A percentile compares a stretch with the other conserved stretches of the same genome.
phyloP scores from a whole-genome alignment of 345 rosid species.

The Brassica rapa region DNA sequence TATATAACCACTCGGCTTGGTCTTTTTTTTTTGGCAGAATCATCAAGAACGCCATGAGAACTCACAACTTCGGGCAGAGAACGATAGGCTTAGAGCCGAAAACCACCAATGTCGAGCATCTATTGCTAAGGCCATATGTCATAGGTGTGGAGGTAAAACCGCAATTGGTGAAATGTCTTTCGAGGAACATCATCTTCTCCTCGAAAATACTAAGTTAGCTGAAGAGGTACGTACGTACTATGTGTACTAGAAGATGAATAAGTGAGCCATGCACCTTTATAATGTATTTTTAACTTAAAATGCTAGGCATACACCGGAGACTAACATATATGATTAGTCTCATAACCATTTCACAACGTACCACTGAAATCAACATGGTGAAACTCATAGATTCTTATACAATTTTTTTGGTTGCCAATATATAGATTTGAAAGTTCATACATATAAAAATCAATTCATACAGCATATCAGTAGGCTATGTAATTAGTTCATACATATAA shows the following conservation, averaged over 20 bases:
- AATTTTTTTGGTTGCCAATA: background rate
- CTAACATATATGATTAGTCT: background rate
- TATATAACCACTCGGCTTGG: background rate
- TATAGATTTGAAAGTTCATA: background rate
- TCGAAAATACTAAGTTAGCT: conserved; percentile 65
- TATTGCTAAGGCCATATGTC: conserved; percentile 67
- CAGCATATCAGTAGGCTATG: background rate
- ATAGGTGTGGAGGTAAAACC: conserved; percentile 78
- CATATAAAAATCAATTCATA: background rate
- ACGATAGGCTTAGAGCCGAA: conserved; percentile 71
- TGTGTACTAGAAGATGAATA: background rate
- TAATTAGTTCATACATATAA: background rate
- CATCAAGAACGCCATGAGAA: conserved; percentile 82
- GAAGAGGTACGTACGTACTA: conserved; percentile 62
- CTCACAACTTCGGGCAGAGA: conserved; percentile 62
- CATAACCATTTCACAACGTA: conserved; percentile 2
- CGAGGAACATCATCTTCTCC: conserved; percentile 81
- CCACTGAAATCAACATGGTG: background rate
- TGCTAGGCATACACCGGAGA: background rate
- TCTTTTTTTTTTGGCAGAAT: conserved; percentile 45
- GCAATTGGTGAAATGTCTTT: conserved; percentile 77
- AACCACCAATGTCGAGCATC: conserved; percentile 65
- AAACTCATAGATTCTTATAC: background rate
- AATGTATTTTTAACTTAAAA: background rate
- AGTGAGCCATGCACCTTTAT: background rate